Percentiles rank a stretch among this genome's conserved stretches.
These are phyloP conservation scores for Cercophora scortea DNA, from an alignment of 495 filamentous ascomycete genomes.

Conservation along the genomic window DNA sequence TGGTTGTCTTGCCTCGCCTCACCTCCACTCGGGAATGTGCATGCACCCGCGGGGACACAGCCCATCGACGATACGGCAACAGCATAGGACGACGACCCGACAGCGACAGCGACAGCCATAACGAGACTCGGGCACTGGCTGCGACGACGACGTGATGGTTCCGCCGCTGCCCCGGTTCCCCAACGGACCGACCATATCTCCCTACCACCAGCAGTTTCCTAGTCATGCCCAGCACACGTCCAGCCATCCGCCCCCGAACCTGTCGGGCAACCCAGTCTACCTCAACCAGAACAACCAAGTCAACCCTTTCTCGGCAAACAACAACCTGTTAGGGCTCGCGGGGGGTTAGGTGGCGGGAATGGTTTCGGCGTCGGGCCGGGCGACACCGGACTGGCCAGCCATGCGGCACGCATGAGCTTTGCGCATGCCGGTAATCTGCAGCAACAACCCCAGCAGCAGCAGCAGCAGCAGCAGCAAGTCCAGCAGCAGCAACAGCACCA, in stretches of 20 bases:
- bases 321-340: slow-evolving; percentile 53
- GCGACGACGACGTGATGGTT: slow-evolving; percentile 16
- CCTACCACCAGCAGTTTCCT: slow-evolving; percentile 41
- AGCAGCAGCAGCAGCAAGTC: slow-evolving; percentile 34
- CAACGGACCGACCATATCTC: slow-evolving; percentile 28
- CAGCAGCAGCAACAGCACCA: slow-evolving; percentile 46
- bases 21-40: no score
- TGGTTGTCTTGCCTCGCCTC: no score
- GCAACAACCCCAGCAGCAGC: slow-evolving; percentile 40
- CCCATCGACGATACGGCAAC: no score
- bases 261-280: slow-evolving; percentile 30
- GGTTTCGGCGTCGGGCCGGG: slow-evolving; percentile 50
- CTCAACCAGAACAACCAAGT: slow-evolving; percentile 57
- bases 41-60: no score
- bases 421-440: slow-evolving; percentile 70
- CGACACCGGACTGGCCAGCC: slow-evolving; percentile 79
- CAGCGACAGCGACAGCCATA: not conserved
- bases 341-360: slow-evolving; percentile 33
- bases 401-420: slow-evolving; percentile 81
- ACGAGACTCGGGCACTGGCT: not conserved
- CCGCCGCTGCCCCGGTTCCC: slow-evolving; percentile 26
- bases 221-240: slow-evolving; percentile 36
- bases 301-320: slow-evolving; percentile 58
- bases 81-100: not conserved
- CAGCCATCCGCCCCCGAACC: slow-evolving; percentile 25